Evolutionary conservation across 352 stramenopile genomes (phyloP).

Genomic region (Globisporangium canariense): DNA sequence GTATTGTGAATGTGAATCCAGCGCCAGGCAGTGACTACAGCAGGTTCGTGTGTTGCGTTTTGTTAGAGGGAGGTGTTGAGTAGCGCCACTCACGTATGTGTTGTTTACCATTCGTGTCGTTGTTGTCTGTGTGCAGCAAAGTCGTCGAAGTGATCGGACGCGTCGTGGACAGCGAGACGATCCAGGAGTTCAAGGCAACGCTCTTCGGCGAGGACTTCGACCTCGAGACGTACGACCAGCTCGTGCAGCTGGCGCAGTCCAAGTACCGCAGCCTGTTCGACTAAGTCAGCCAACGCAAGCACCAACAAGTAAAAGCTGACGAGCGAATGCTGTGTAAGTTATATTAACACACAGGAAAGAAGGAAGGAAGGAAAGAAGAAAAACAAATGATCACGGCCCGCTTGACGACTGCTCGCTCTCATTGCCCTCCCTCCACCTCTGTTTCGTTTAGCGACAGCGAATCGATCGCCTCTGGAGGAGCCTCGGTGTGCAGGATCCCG

Average conservation of each 20-base stretch:
- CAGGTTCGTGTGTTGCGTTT: conserved; percentile 26
- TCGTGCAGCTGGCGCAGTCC: conserved; percentile 67
- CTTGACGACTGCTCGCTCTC: not conserved
- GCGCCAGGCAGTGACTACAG: conserved; percentile 75
- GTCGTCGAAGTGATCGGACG: conserved; percentile 83
- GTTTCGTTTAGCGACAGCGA: conserved; percentile 5
- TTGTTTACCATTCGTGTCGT: not conserved
- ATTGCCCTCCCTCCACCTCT: not conserved
- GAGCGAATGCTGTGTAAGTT: conserved; percentile 11
- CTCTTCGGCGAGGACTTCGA: conserved; percentile 82
- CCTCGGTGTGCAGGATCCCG: conserved; percentile 32
- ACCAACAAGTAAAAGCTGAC: not conserved
- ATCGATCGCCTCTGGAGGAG: not conserved
- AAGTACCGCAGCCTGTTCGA: conserved; percentile 76
- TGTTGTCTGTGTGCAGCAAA: conserved; percentile 37
- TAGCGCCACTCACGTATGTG: not conserved
- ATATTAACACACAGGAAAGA: conserved; percentile 5
- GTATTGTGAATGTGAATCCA: conserved; percentile 69
- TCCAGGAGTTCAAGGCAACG: conserved; percentile 86
- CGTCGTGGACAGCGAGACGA: conserved; percentile 61
- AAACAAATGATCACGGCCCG: not conserved
- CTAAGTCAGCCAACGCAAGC: conserved; percentile 23
- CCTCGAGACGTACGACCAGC: conserved; percentile 79
- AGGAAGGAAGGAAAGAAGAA: not conserved
- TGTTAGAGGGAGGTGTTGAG: not conserved